phyloP scores from a whole-genome alignment of 768 basidiomycete species.

The Daedalea quercina region DNA sequence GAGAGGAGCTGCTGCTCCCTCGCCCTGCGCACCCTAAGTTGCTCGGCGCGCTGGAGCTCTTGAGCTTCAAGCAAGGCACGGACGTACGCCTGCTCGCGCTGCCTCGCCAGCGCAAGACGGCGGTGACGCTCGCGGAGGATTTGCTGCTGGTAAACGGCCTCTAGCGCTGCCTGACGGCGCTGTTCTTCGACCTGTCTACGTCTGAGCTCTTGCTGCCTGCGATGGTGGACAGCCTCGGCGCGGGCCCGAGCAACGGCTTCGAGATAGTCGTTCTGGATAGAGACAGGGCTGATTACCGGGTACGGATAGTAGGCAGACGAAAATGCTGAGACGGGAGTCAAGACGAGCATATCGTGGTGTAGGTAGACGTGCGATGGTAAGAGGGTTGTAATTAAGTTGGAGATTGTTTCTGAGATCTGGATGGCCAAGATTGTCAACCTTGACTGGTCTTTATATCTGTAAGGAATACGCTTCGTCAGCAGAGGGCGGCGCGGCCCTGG shows the following conservation, averaged over 20 bases:
- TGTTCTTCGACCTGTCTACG: neutral
- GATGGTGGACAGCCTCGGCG: conserved; percentile 11
- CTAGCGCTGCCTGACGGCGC: conserved; percentile 7
- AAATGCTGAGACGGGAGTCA: conserved; percentile 7
- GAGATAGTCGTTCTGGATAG: conserved; percentile 5
- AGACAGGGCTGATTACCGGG: neutral
- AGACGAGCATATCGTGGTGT: conserved; percentile 10
- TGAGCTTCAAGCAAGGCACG: neutral
- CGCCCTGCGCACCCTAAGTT: neutral
- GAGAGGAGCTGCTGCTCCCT: neutral
- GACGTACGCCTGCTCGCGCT: conserved; percentile 2
- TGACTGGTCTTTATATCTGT: conserved; percentile 6
- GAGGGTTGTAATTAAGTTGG: neutral
- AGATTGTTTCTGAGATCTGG: neutral
- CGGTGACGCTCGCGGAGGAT: neutral
- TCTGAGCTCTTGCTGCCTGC: conserved; percentile 6
- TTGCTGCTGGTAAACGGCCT: conserved; percentile 10
- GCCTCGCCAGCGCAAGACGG: conserved; percentile 5
- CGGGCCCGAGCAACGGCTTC: conserved; percentile 13
- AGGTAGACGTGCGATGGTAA: neutral
- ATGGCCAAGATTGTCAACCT: neutral
- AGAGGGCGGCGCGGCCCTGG: conserved; percentile 8
- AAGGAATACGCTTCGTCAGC: conserved; percentile 9
- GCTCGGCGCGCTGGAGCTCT: conserved; percentile 3
- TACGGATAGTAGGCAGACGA: neutral